These are phyloP conservation scores for Tritrichomonas foetus DNA, from an alignment of 208 protist species.

Conservation along the genomic window DNA sequence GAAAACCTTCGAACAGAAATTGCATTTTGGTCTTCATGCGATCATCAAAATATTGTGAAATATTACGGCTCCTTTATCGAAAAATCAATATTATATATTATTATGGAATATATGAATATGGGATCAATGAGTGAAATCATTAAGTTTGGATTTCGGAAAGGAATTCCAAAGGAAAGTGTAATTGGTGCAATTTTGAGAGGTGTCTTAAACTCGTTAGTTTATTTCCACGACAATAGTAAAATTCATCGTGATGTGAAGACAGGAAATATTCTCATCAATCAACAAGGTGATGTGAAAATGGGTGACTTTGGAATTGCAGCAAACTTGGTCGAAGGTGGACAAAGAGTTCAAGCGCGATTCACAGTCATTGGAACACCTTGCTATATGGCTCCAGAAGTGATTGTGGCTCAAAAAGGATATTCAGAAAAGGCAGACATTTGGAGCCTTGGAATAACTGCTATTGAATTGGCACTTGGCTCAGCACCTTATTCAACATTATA, in stretches of 20 bases:
- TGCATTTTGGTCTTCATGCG: neutral
- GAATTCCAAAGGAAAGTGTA: neutral
- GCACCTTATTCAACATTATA: slow-evolving; percentile 54
- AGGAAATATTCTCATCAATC: slow-evolving; percentile 51
- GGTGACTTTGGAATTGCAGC: slow-evolving; percentile 57
- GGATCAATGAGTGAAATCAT: neutral
- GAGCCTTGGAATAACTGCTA: slow-evolving; percentile 62
- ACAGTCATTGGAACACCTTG: slow-evolving; percentile 61
- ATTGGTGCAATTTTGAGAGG: slow-evolving; percentile 49
- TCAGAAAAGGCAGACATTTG: slow-evolving; percentile 63
- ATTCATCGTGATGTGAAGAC: slow-evolving; percentile 55
- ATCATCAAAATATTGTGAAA: neutral
- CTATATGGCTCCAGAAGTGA: slow-evolving; percentile 63
- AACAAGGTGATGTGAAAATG: slow-evolving; percentile 51
- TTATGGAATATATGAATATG: neutral
- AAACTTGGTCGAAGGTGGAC: slow-evolving; percentile 17
- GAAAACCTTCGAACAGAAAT: neutral
- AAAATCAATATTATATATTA: neutral
- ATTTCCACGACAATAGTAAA: slow-evolving; percentile 48
- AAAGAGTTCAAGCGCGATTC: slow-evolving; percentile 41
- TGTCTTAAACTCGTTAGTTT: slow-evolving; percentile 43
- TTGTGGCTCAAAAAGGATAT: slow-evolving; percentile 49
- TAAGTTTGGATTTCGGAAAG: neutral
- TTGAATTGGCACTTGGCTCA: slow-evolving; percentile 55
- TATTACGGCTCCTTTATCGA: slow-evolving; percentile 21